A percentile compares a stretch with the other conserved stretches of the same genome.
Evolutionary conservation across 192 early-diverging fungal genomes (phyloP).

Genomic region (Dissophora ornata): DNA sequence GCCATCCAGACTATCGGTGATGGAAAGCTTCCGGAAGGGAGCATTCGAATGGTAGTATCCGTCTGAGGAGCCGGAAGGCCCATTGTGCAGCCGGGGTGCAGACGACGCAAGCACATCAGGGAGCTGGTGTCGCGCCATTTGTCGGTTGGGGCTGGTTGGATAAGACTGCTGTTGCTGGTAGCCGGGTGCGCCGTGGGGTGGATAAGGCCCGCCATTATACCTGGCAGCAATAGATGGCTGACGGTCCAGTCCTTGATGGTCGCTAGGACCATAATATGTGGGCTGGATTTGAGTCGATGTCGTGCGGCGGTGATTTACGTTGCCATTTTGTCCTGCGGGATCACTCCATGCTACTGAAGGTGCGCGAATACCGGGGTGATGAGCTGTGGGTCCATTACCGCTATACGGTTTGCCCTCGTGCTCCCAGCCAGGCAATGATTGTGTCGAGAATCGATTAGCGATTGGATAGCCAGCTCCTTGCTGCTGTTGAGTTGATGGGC

Average conservation of each 20-base stretch:
- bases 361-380: conserved; percentile 28
- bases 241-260: conserved; percentile 28
- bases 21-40: conserved; percentile 32
- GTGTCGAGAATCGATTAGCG: conserved; percentile 40
- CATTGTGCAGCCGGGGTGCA: conserved; percentile 17
- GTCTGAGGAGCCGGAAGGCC: conserved; percentile 10
- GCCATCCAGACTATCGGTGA: conserved; percentile 37
- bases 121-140: conserved; percentile 36
- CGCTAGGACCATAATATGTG: conserved; percentile 27
- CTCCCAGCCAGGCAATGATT: conserved; percentile 49
- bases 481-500: conserved; percentile 9
- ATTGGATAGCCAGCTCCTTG: conserved; percentile 16
- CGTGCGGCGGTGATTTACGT: conserved; percentile 33
- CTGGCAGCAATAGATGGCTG: conserved; percentile 29
- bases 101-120: conserved; percentile 7
- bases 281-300: conserved; percentile 44
- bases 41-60: conserved; percentile 24
- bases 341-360: conserved; percentile 34
- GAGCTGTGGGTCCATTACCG: conserved; percentile 18
- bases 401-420: conserved; percentile 26
- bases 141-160: conserved; percentile 27
- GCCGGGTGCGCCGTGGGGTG: conserved; percentile 5
- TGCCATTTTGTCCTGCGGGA: conserved; percentile 12
- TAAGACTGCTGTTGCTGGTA: conserved; percentile 17
- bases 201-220: conserved; percentile 31